Evolutionary conservation across 768 basidiomycete species (phyloP).

Genomic region (Paxillus involutus): DNA sequence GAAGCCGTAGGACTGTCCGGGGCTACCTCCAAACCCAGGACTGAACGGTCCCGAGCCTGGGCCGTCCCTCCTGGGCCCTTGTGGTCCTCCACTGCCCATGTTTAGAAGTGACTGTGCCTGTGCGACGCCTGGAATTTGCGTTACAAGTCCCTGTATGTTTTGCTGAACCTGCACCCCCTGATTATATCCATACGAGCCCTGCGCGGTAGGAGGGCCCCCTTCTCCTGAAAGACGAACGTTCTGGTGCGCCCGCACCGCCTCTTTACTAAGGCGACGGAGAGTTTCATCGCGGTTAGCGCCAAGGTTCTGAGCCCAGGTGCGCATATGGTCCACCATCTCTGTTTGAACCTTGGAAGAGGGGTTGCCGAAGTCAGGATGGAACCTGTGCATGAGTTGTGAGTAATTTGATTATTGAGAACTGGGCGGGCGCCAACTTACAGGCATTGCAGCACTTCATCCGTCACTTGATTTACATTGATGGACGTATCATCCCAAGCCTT

Average conservation of each 20-base stretch:
- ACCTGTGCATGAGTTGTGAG: constrained; percentile 40
- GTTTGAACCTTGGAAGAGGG: constrained; percentile 62
- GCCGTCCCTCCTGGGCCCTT: constrained; percentile 10
- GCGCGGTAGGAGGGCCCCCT: constrained; percentile 43
- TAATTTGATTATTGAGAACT: constrained; percentile 38
- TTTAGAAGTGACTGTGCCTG: constrained; percentile 43
- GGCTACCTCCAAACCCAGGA: not conserved
- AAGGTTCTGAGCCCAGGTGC: constrained; percentile 56
- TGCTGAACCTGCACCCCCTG: constrained; percentile 52
- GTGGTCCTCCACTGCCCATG: constrained; percentile 18
- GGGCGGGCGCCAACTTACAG: constrained; percentile 54
- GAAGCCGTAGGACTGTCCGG: too few species aligned
- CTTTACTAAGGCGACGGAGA: constrained; percentile 59
- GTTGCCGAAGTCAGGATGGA: constrained; percentile 84
- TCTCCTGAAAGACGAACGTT: constrained; percentile 62
- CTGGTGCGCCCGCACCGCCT: constrained; percentile 68
- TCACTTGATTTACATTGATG: constrained; percentile 52
- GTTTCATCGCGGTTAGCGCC: constrained; percentile 47
- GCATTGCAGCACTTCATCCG: constrained; percentile 66
- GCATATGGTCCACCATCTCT: constrained; percentile 74
- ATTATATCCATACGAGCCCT: constrained; percentile 48
- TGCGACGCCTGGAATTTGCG: constrained; percentile 45
- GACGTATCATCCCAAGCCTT: constrained; percentile 81
- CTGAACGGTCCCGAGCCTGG: not conserved
- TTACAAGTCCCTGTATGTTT: constrained; percentile 43